Base-by-base conservation (phyloP, 169 alveolate genomes). In the Neospora caninum region DNA sequence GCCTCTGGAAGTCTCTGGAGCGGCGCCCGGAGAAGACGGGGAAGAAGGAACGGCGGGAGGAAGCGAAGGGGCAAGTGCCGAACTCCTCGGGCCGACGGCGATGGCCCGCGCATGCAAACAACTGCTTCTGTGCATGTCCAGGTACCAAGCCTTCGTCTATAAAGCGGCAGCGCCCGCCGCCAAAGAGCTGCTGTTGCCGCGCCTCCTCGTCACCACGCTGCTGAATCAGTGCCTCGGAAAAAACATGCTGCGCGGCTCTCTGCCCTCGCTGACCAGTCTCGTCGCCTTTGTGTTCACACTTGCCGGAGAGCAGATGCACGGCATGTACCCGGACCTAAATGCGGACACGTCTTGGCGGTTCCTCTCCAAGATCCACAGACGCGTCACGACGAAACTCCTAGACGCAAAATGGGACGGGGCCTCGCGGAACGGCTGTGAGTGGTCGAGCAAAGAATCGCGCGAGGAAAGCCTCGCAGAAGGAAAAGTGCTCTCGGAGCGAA, bases 51-150 rank as follows among this genome's bases (percentile, higher is more conserved):
- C n/a, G 73, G 1, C 73, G 73, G 73, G 73, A 6, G n/a, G 73
- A 16, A 29, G n/a, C 73, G 73, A 64, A 27, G 34, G n/a, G 4
- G 73, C 31, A 6, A 64, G 73, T 13, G 64, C 7, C 7, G 34
- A 64, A 27, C 73, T 64, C n/a, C 73, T 64, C 31, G 73, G 73
- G 31, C 73, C n/a, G 34, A 27, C 25, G 73, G 38, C 67, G 34
- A 9, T 82, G 41, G 89, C 89, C 16, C 31, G 41, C 31, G 67
- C 67, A 10, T 82, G 89, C 89, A 82, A 38, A 34, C 89, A 82
- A 67, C 89, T 82, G 34, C 89, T 82, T 22, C 89, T 82, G 67
- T 82, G 89, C 89, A 82, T 82, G 89, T 82, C 89, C 39, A 41
- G 89, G 67, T 82, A 82, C 64, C 89, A 82, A 49, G 89, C 89